Evolutionary conservation across 306 rosid species (phyloP), one percentile per base, ranked within the genome.

Genomic region (Vigna reflexopilosa): DNA sequence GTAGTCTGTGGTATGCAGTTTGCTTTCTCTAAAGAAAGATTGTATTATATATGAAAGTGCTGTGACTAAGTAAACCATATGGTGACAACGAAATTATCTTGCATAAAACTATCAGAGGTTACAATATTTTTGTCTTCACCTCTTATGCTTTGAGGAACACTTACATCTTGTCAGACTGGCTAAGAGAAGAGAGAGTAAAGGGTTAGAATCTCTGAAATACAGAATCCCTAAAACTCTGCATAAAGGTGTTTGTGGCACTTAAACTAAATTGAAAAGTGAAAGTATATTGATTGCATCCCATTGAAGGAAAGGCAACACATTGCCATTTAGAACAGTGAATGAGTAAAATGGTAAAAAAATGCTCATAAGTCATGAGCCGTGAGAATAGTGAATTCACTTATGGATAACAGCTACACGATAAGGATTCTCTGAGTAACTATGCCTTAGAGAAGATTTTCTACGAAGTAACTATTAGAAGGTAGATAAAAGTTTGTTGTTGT

Each of bases 191-290:
- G 6, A 48, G 16, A 63, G 4, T 30, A 58, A 20, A 57, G 36
- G 6, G 49, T 57, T 22, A 47, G 4, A 28, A 42, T 5, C 12
- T 42, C 20, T 10, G 52, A 14, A 65, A 30, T 1, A 2, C 54
- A 80, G 19, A 51, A 61, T 45, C 16, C 52, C 17, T 17, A 65
- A 45, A 58, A 49, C 36, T 67, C 64, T 56, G 50, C 32, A 66
- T 10, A 19, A 40, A 66, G 71, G 10, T 42, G 19, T 42, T 64
- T 66, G 26, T 42, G 52, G 34, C 30, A 66, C 71, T 40, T 49
- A 11, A 40, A 40, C 71, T 66, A 42, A 19, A 50, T 16, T 65
- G 70, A 38, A 24, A 64, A 38, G 38, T 63, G 49, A 38, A 48
- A 71, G 67, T 19, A 19, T n/a, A 66, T 47, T 59, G 47, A 45